Base-by-base conservation (phyloP, 805 yeast species). In the Ogataea nitratoaversa region DNA sequence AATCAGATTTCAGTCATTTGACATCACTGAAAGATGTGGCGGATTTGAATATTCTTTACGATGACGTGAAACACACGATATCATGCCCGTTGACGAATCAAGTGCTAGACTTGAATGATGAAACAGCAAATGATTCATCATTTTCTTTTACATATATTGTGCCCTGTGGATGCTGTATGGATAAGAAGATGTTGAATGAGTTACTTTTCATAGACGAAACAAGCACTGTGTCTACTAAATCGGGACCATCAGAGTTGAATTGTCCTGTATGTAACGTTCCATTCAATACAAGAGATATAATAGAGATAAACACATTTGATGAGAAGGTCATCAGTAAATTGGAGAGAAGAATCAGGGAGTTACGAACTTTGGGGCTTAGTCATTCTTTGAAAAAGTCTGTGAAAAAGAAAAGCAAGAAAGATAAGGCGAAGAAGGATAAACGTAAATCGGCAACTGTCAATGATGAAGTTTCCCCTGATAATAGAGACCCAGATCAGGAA, bases 121-220 rank as follows among this genome's bases (percentile, higher is more conserved):
- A 45, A 5, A 27, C 44, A 34, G 12, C 34, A 22, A 12, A 34
- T 46, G 29, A 41, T 53, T 53, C 5, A 13, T 14, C 27, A 13
- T 5, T 8, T 6, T 12, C 57, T 46, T 68, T 76, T 37, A 66
- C 68, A 1, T 78, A 77, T 52, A 46, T 74, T 3, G 72, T 66
- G 0, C 57, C 61, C 5, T 74, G 79, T 52, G 74, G 74, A 0
- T 69, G 72, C 52, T 67, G 65, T 0, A 47, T 70, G 42, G 65
- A 65, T 4, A 52, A 44, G n/a, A 56, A 57, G 19, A 49, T 65
- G 17, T 45, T 71, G 7, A 37, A 39, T 13, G 57, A 59, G 20
- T 41, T 62, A 5, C 17, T 49, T 2, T 24, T 42, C 2, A 29
- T 37, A 2, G 47, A 49, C 6, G 38, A 29, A 1, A 30, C 33